A percentile compares a stretch with the other conserved stretches of the same genome.
phyloP scores from a whole-genome alignment of 441 rosid genomes.

The Croton laevigatus region DNA sequence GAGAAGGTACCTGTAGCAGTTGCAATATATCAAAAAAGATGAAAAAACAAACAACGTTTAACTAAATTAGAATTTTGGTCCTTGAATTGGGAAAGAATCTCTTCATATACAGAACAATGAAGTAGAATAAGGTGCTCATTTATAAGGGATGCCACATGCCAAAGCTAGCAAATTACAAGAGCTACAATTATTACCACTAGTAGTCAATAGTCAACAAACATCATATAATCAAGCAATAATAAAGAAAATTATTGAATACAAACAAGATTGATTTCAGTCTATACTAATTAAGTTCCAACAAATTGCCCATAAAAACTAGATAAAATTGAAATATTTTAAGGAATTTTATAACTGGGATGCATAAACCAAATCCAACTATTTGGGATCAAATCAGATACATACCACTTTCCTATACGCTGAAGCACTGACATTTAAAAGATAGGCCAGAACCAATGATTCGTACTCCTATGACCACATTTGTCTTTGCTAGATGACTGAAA shows the following conservation, averaged over 20 bases:
- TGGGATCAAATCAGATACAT: background rate
- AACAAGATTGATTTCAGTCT: background rate
- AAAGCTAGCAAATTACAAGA: background rate
- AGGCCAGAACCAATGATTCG: background rate
- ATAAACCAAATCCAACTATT: background rate
- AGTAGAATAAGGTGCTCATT: conserved; percentile 1
- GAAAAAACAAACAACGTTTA: conserved; percentile 1
- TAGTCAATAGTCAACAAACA: background rate
- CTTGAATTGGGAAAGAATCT: no score
- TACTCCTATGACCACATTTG: background rate
- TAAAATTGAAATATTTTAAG: conserved; percentile 2
- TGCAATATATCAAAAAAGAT: conserved; percentile 21
- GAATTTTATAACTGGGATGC: background rate
- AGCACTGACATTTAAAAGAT: background rate
- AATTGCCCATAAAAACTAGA: background rate
- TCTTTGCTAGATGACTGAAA: no score
- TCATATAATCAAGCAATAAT: background rate
- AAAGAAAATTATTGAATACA: background rate
- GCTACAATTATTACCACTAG: background rate
- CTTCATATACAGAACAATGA: conserved; percentile 1
- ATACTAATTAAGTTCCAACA: background rate
- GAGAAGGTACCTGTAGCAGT: conserved; percentile 71
- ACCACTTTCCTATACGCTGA: background rate
- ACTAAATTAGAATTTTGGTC: no score
- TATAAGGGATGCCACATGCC: background rate